Percentiles rank a stretch among this genome's conserved stretches.
phyloP scores from a whole-genome alignment of 169 alveolate genomes.

The Plasmodium blacklocki region DNA sequence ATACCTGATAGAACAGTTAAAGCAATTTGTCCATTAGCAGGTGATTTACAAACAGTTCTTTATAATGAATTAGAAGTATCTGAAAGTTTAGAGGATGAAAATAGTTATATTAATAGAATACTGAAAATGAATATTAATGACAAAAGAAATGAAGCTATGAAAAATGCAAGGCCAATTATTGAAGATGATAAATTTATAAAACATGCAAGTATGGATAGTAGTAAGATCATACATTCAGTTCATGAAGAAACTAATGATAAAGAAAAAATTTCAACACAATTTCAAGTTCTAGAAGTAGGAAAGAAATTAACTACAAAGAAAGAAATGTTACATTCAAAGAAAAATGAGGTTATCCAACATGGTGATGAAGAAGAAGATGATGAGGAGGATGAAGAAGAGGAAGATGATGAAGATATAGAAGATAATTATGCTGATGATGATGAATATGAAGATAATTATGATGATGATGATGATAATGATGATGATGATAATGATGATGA shows the following conservation, averaged over 20 bases:
- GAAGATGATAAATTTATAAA: slow-evolving; percentile 2
- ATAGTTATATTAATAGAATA: slow-evolving; percentile 54
- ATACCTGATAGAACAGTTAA: slow-evolving; percentile 77
- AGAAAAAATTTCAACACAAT: background rate
- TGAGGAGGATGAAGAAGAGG: slow-evolving; percentile 20
- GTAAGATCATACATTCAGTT: background rate
- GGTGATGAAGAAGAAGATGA: slow-evolving; percentile 31
- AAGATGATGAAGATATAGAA: background rate
- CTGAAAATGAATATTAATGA: slow-evolving; percentile 70
- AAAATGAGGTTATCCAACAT: background rate
- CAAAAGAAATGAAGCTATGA: slow-evolving; percentile 76
- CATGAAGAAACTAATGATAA: slow-evolving; percentile 16
- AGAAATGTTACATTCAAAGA: background rate
- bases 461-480: no score
- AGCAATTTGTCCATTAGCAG: slow-evolving; percentile 81
- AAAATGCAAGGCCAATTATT: slow-evolving; percentile 39
- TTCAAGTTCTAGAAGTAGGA: background rate
- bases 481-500: no score
- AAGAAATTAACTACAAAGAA: background rate
- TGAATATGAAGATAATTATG: no score
- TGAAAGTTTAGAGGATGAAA: slow-evolving; percentile 73
- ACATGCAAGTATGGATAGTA: background rate
- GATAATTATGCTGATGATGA: background rate
- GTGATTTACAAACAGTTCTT: slow-evolving; percentile 77
- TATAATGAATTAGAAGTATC: slow-evolving; percentile 65